Evolutionary conservation across 2,329 filamentous ascomycete genomes (phyloP).

Genomic region (Akanthomyces uredinophilus): DNA sequence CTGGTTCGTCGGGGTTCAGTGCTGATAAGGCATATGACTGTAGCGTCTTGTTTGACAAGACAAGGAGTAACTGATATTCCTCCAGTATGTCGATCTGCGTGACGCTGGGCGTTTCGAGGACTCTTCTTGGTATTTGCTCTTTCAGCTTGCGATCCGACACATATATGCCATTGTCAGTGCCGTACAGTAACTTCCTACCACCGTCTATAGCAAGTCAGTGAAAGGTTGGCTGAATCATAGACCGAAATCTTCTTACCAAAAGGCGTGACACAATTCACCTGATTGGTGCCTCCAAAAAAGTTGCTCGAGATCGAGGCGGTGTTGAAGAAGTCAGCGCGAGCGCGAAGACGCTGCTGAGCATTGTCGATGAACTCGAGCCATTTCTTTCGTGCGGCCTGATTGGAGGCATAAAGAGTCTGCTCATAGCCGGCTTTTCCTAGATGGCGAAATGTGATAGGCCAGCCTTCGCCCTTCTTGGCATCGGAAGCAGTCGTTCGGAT

Average conservation of each 20-base stretch:
- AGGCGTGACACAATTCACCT: slow-evolving; percentile 91
- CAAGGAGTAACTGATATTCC: slow-evolving; percentile 86
- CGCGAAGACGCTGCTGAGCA: slow-evolving; percentile 80
- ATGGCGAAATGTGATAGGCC: slow-evolving; percentile 94
- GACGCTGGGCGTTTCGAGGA: slow-evolving; percentile 80
- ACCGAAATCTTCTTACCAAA: slow-evolving; percentile 57
- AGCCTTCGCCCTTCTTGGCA: slow-evolving; percentile 66
- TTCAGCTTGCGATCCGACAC: slow-evolving; percentile 86
- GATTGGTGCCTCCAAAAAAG: slow-evolving; percentile 63
- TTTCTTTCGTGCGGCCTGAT: slow-evolving; percentile 82
- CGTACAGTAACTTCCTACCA: slow-evolving; percentile 88
- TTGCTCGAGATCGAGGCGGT: slow-evolving; percentile 55
- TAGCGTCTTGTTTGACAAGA: slow-evolving; percentile 88
- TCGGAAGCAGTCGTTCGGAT: slow-evolving; percentile 43
- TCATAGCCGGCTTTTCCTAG: slow-evolving; percentile 95
- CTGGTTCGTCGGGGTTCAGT: slow-evolving; percentile 76
- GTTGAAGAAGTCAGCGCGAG: slow-evolving; percentile 89
- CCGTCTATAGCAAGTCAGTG: slow-evolving; percentile 59
- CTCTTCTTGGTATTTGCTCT: slow-evolving; percentile 72
- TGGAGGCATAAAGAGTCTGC: slow-evolving; percentile 79
- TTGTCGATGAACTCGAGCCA: slow-evolving; percentile 95
- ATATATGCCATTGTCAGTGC: slow-evolving; percentile 91
- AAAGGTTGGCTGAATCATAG: slow-evolving; percentile 7
- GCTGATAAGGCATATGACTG: slow-evolving; percentile 85
- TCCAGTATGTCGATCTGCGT: slow-evolving; percentile 96